Base-by-base conservation (phyloP, 2,329 filamentous ascomycete genomes). In the Cladosporium sp. region DNA sequence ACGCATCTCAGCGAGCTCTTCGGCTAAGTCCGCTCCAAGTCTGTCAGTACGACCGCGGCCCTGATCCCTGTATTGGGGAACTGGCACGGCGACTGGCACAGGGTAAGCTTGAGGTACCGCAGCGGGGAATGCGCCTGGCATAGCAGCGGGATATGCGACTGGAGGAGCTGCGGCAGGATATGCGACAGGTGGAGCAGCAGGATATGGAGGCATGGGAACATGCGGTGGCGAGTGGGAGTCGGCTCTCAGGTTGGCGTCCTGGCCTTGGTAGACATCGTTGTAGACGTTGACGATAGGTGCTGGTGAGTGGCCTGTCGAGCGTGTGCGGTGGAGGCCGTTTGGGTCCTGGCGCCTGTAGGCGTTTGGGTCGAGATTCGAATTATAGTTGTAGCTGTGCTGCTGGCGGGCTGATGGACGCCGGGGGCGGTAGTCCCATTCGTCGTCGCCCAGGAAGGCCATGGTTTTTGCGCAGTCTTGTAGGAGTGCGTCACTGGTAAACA, bases 241-340 rank as follows among this genome's bases (percentile, higher is more conserved):
- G 51, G 59, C 65, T 63, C 65, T 72, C 68, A 66, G 65, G n/a
- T 65, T 66, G 16, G 65, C 67, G 59, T 68, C 70, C 67, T 77
- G 76, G 61, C 67, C 70, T 67, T 77, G 76, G 61, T 75, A 74
- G 63, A 78, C 77, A 63, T 78, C 79, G 71, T 82, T 82, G 74
- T 80, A 79, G 67, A 82, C 81, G 69, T 80, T 80, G 67, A 82
- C 77, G 56, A 79, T 77, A 21, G 81, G 81, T n/a, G 74, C 74
- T 16, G 79, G 79, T 26, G 75, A 69, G 63, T 79, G 76, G 53
- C 81, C 81, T 49, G 78, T 76, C 18, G 80, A 82, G 65, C 80
- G 77, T 57, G 79, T 79, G 63, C 81, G 79, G 58, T 81, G 77
- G 18, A 82, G 76, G 34, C 49, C 48, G 13, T 54, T 36, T 34